Percentiles rank a stretch among this genome's conserved stretches.
Evolutionary conservation across 129 eudicot genomes (phyloP).

Genomic region (Cynara cardunculus): DNA sequence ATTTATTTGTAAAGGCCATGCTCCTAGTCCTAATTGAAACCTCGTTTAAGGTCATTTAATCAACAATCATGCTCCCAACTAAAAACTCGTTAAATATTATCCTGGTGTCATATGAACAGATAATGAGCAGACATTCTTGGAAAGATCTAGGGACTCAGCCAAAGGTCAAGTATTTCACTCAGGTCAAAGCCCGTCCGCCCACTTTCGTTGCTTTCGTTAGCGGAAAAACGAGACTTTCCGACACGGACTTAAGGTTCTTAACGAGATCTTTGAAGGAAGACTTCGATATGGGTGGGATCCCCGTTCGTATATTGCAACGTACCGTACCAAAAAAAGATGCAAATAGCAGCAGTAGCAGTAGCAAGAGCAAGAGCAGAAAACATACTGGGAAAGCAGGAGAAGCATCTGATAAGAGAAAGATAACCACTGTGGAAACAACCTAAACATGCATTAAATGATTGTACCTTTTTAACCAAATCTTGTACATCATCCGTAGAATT

Average conservation of each 20-base stretch:
- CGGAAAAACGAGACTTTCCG: conserved; percentile 65
- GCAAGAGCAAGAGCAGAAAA: conserved; percentile 33
- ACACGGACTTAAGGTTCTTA: conserved; percentile 81
- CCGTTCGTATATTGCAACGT: conserved; percentile 83
- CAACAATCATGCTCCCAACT: not conserved
- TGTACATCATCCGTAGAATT: conserved; percentile 1
- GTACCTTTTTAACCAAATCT: not conserved
- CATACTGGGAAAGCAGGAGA: conserved; percentile 32
- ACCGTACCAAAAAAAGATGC: conserved; percentile 21
- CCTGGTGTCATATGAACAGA: conserved; percentile 31
- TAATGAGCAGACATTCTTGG: conserved; percentile 99
- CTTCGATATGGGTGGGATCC: conserved; percentile 88
- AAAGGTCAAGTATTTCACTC: conserved; percentile 85
- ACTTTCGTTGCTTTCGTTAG: conserved; percentile 93
- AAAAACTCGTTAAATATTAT: not conserved
- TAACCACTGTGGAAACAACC: conserved; percentile 16
- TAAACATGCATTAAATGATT: not conserved
- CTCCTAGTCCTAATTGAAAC: not conserved
- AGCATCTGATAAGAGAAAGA: conserved; percentile 65
- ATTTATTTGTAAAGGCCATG: too few relatives aligned
- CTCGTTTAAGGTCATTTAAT: too few relatives aligned
- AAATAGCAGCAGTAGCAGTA: conserved; percentile 1
- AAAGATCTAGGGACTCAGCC: conserved; percentile 87
- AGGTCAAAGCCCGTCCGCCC: conserved; percentile 96
- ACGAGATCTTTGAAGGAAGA: conserved; percentile 91